Conservation (phyloP, 2,329 filamentous ascomycete genomes). For the Emmonsiellopsis sp. region DNA sequence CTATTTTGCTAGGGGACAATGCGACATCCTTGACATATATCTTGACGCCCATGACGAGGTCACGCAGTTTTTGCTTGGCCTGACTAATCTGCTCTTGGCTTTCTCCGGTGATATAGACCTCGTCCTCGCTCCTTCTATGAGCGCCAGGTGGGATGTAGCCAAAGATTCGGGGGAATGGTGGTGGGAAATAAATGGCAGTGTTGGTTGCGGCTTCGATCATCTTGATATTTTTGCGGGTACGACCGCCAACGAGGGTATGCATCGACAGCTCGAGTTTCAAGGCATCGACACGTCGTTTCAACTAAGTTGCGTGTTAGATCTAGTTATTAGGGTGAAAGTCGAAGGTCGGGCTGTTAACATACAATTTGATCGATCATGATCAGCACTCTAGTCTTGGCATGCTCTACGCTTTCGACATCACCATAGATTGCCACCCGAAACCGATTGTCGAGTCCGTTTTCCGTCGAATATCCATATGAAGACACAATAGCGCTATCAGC, state of each 20-base stretch:
- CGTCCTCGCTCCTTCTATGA: conserved; percentile 69
- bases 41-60: conserved; percentile 70
- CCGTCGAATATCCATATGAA: conserved; percentile 65
- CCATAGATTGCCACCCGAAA: conserved; percentile 92
- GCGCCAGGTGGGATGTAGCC: conserved; percentile 80
- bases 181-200: conserved; percentile 96
- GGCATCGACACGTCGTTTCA: conserved; percentile 57
- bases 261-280: conserved; percentile 76
- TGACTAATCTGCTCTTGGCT: conserved; percentile 72
- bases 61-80: conserved; percentile 85
- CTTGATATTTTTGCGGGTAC: conserved; percentile 95
- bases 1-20: conserved; percentile 84
- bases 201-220: conserved; percentile 90
- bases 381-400: conserved; percentile 89
- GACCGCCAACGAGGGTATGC: conserved; percentile 85
- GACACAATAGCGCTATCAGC: conserved; percentile 66
- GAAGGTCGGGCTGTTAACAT: conserved; percentile 25
- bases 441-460: conserved; percentile 75
- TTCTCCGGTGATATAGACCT: conserved; percentile 93
- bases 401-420: conserved; percentile 88
- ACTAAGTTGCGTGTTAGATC: conserved; percentile 22
- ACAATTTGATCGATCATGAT: conserved; percentile 97
- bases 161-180: conserved; percentile 84
- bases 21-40: conserved; percentile 86
- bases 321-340: conserved; percentile 10